phyloP scores from a whole-genome alignment of 1,139 yeast genomes.

The Debaryomycetaceae sp. region DNA sequence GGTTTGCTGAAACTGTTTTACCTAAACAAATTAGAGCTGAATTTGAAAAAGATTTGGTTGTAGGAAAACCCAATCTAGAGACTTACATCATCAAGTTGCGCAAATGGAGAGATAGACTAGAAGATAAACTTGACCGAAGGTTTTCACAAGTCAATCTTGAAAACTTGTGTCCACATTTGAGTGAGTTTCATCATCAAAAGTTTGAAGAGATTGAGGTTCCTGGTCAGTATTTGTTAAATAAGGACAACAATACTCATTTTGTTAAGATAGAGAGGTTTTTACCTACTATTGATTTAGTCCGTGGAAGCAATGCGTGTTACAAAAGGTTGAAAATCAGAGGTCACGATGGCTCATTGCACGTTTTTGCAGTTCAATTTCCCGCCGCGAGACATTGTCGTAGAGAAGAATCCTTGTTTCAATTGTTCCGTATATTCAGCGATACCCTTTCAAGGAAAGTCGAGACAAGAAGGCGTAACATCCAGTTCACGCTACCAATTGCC shows the following conservation, averaged over 20 bases:
- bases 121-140: slow-evolving; percentile 83
- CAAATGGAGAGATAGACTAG: slow-evolving; percentile 90
- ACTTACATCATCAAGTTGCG: slow-evolving; percentile 79
- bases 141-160: slow-evolving; percentile 78
- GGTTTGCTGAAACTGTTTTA: slow-evolving; percentile 90
- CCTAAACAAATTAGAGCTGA: slow-evolving; percentile 89
- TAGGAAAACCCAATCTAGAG: slow-evolving; percentile 85
- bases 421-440: slow-evolving; percentile 84
- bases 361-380: slow-evolving; percentile 95
- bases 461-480: slow-evolving; percentile 80
- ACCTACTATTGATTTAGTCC: slow-evolving; percentile 82
- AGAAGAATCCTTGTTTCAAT: slow-evolving; percentile 90
- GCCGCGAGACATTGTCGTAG: slow-evolving; percentile 97
- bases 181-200: slow-evolving; percentile 97
- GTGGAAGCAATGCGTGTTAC: slow-evolving; percentile 92
- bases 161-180: slow-evolving; percentile 87
- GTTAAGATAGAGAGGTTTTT: slow-evolving; percentile 89
- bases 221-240: slow-evolving; percentile 85
- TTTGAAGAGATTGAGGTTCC: slow-evolving; percentile 98
- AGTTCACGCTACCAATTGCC: slow-evolving; percentile 86
- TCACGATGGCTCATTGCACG: slow-evolving; percentile 86
- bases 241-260: slow-evolving; percentile 83
- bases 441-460: slow-evolving; percentile 79
- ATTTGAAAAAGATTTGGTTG: slow-evolving; percentile 87
- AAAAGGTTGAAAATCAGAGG: slow-evolving; percentile 89